Evolutionary conservation across 2,329 filamentous ascomycete species (phyloP).

Genomic region (Botrytis galanthina): DNA sequence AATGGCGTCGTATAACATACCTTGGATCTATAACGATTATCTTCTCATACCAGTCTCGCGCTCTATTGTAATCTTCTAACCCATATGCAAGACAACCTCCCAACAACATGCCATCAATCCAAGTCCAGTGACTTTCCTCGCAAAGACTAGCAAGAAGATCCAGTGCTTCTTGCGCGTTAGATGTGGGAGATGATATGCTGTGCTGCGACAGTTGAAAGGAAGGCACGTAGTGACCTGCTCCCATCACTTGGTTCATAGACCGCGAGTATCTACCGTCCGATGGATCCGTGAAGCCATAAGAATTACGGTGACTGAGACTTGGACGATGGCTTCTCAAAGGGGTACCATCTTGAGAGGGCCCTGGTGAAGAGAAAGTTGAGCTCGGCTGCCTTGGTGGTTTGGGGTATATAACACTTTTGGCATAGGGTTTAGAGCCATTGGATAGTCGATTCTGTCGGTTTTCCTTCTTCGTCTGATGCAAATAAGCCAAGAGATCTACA

Average conservation of each 20-base stretch:
- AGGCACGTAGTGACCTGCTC: constrained; percentile 33
- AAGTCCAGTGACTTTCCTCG: constrained; percentile 77
- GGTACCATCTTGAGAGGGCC: not conserved
- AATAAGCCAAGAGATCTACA: constrained; percentile 63
- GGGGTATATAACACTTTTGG: constrained; percentile 55
- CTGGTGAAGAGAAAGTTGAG: constrained; percentile 28
- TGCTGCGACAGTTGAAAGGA: constrained; percentile 29
- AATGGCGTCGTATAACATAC: constrained; percentile 43
- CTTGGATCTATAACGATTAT: constrained; percentile 55
- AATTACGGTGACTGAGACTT: constrained; percentile 9
- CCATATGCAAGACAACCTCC: constrained; percentile 92
- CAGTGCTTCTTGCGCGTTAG: constrained; percentile 61
- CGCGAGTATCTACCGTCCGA: constrained; percentile 24
- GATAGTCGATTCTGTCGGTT: constrained; percentile 38
- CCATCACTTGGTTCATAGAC: constrained; percentile 28
- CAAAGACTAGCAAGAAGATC: constrained; percentile 72
- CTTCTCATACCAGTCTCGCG: constrained; percentile 70
- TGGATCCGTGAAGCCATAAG: constrained; percentile 9
- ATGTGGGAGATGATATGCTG: constrained; percentile 25
- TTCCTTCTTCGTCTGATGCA: constrained; percentile 58
- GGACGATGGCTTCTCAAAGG: constrained; percentile 1
- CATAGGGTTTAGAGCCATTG: constrained; percentile 40
- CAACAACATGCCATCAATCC: constrained; percentile 89
- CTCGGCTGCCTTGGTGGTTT: constrained; percentile 43
- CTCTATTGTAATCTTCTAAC: constrained; percentile 77